These are phyloP conservation scores for Lepidium didymum DNA, from an alignment of 345 rosid species.

Conservation along the genomic window DNA sequence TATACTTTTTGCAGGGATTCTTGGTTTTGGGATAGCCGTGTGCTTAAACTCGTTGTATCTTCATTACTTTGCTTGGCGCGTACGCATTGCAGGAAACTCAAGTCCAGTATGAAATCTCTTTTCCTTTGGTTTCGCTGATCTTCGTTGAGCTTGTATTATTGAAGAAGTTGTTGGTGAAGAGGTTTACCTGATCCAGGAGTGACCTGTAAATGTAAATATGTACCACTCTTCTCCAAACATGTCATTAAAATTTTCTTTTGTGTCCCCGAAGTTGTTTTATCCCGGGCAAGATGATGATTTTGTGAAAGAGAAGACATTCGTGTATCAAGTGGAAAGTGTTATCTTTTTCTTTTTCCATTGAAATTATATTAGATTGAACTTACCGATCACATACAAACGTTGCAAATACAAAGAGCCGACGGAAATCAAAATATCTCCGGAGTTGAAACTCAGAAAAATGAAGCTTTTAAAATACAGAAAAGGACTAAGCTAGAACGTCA, in stretches of 20 bases:
- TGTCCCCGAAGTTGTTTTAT: neutral
- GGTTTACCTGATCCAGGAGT: neutral
- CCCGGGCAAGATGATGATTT: neutral
- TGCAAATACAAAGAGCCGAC: too few relatives aligned
- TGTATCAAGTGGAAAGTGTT: neutral
- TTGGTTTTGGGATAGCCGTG: slow-evolving; percentile 76
- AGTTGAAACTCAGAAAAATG: too few relatives aligned
- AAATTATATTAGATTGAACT: too few relatives aligned
- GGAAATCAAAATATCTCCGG: too few relatives aligned
- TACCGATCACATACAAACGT: too few relatives aligned
- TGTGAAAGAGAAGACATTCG: slow-evolving; percentile 5
- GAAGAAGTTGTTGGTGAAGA: neutral
- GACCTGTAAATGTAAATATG: slow-evolving; percentile 9
- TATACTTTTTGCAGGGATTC: slow-evolving; percentile 53
- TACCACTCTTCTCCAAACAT: slow-evolving; percentile 4
- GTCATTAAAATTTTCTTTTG: neutral
- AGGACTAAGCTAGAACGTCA: too few relatives aligned
- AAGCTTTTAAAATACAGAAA: too few relatives aligned
- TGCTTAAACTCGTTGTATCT: slow-evolving; percentile 68
- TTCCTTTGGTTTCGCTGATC: slow-evolving; percentile 1
- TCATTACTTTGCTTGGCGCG: slow-evolving; percentile 52
- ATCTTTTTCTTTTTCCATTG: too few relatives aligned
- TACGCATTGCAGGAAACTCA: slow-evolving; percentile 33
- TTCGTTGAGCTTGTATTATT: neutral
- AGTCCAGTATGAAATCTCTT: slow-evolving; percentile 41